Base-by-base conservation (phyloP, 495 filamentous ascomycete genomes). In the Hyaloscypha finlandica region DNA sequence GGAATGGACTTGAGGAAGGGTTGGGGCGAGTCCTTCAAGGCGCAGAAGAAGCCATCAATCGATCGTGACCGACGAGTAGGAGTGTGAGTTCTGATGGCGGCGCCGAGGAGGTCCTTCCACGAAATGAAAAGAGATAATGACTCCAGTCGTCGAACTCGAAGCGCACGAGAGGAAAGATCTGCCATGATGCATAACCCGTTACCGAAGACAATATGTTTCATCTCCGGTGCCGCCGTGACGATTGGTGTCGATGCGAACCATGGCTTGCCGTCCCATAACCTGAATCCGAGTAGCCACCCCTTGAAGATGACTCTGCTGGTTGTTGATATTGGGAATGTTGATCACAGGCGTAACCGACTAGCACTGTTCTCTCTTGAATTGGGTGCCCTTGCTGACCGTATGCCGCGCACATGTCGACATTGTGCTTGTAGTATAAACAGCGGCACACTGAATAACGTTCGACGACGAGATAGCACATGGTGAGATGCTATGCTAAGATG, bases 351-450 rank as follows among this genome's bases (percentile, higher is more conserved):
- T 94, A 94, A 54, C 92, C 92, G 33, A 96, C 92, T 6, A 92
- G 79, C 37, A 96, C 86, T 8, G 85, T 87, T 71, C 87, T 89
- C 74, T 92, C 90, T 66, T 92, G 86, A 65, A 93, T 78, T 8
- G 70, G 61, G 72, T 96, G 92, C 39, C 90, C 89, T 61, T 85
- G 83, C 63, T 89, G 90, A 56, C 88, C 88, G 72, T 88, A 89
- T 54, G 86, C 81, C 25, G 84, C 75, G 74, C 92, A 95, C 67
- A 89, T 89, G 68, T 94, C 90, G 67, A 92, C 81, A 29, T 85
- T 84, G 77, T 95, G 92, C 63, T 86, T 81, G 80, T 91, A 91
- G 80, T 95, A 95, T 72, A 92, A 78, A 75, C 92, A 95, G 64
- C 86, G 81, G 84, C 92, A 95, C 64, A 88, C 91, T 8, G 90